Evolutionary conservation across 495 filamentous ascomycete species (phyloP).

Genomic region (Aspergillus sclerotioniger): DNA sequence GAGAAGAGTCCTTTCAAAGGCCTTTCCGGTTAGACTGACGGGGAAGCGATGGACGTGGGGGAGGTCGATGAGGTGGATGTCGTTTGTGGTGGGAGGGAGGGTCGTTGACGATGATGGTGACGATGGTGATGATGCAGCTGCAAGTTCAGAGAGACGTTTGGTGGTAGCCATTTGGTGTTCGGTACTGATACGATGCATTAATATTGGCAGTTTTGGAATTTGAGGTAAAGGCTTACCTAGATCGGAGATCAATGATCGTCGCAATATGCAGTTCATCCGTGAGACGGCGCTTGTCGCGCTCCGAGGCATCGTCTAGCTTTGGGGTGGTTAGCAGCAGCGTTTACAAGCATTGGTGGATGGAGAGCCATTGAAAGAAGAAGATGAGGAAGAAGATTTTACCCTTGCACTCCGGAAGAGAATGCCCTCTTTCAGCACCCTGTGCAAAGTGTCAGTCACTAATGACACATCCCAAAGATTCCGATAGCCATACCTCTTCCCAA

Average conservation of each 20-base stretch:
- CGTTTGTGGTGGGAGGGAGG: slow-evolving; percentile 29
- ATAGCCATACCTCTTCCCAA: slow-evolving; percentile 50
- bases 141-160: slow-evolving; percentile 52
- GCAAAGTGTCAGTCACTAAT: slow-evolving; percentile 7
- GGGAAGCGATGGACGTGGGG: slow-evolving; percentile 56
- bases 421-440: slow-evolving; percentile 65
- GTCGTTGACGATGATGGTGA: background rate
- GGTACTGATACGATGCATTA: slow-evolving; percentile 46
- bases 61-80: slow-evolving; percentile 53
- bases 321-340: background rate
- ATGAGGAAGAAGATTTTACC: slow-evolving; percentile 39
- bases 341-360: too few species aligned
- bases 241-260: slow-evolving; percentile 75
- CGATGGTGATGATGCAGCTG: background rate
- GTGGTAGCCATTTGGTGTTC: slow-evolving; percentile 69
- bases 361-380: background rate
- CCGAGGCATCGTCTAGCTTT: slow-evolving; percentile 65
- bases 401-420: slow-evolving; percentile 71
- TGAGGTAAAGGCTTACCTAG: slow-evolving; percentile 49
- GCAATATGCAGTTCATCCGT: slow-evolving; percentile 61
- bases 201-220: background rate
- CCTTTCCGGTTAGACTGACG: slow-evolving; percentile 71
- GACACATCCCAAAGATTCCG: slow-evolving; percentile 1
- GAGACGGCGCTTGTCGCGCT: slow-evolving; percentile 58
- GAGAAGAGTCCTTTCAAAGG: slow-evolving; percentile 67